Percentiles rank a stretch among this genome's conserved stretches.
These are phyloP conservation scores for Colletotrichum limetticola DNA, from an alignment of 2,329 filamentous ascomycete genomes.

Conservation along the genomic window DNA sequence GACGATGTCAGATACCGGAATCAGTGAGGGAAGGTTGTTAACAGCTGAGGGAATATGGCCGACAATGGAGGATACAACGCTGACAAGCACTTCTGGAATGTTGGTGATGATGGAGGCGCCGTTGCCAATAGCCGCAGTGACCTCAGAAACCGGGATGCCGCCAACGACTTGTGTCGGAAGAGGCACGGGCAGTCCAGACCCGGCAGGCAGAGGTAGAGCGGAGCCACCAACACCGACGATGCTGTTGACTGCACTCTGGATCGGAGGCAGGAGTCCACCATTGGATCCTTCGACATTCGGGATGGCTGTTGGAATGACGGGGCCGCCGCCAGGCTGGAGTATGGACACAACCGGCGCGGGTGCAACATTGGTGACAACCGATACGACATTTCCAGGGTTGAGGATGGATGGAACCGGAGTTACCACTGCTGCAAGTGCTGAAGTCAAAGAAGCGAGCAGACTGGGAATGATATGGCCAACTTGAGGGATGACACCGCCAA, in stretches of 20 bases:
- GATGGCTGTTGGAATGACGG: neutral
- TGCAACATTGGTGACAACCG: neutral
- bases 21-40: neutral
- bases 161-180: neutral
- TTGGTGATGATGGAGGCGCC: neutral
- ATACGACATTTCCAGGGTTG: neutral
- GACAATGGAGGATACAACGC: neutral
- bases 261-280: neutral
- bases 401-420: neutral
- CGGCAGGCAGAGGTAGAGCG: neutral
- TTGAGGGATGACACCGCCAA: neutral
- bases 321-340: neutral
- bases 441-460: neutral
- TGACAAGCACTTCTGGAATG: neutral
- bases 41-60: neutral
- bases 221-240: neutral
- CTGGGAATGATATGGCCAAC: neutral
- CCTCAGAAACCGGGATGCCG: neutral
- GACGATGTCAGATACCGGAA: neutral
- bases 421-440: neutral
- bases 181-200: neutral
- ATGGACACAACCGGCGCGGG: neutral
- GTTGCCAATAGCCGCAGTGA: neutral
- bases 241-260: neutral
- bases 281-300: neutral